These are phyloP conservation scores for Senna siamea DNA, from an alignment of 306 rosid genomes.

Conservation along the genomic window DNA sequence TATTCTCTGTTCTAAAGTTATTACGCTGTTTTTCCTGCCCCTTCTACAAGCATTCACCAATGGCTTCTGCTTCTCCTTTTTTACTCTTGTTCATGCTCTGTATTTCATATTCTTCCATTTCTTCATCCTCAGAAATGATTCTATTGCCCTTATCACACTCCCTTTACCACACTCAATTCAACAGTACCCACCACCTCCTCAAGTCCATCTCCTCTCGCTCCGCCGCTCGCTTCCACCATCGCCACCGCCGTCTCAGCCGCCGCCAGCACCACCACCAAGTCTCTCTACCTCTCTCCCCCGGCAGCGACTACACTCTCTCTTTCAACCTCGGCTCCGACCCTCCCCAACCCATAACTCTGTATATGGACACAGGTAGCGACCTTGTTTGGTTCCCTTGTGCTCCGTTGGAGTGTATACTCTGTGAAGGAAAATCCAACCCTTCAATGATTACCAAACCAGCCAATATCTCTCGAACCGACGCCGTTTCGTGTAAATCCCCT, in stretches of 20 bases:
- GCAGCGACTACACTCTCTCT: constrained; percentile 82
- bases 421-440: constrained; percentile 69
- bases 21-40: constrained; percentile 18
- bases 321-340: constrained; percentile 53
- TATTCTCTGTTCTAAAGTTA: neutral
- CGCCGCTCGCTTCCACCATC: constrained; percentile 59
- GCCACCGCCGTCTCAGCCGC: constrained; percentile 38
- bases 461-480: constrained; percentile 39
- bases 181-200: constrained; percentile 69
- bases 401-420: constrained; percentile 85
- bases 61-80: constrained; percentile 59
- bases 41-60: neutral
- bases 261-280: constrained; percentile 45
- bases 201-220: constrained; percentile 66
- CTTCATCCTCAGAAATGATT: constrained; percentile 42
- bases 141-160: constrained; percentile 69
- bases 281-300: constrained; percentile 80
- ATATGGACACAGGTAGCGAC: constrained; percentile 94
- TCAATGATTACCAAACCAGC: constrained; percentile 37
- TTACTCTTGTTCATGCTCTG: constrained; percentile 44
- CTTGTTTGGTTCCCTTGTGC: constrained; percentile 91
- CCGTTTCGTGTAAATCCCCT: constrained; percentile 65
- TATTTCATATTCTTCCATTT: constrained; percentile 33
- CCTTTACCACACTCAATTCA: constrained; percentile 60
- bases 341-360: constrained; percentile 64